phyloP scores from a whole-genome alignment of 2,329 filamentous ascomycete species.

The Claviceps arundinis region DNA sequence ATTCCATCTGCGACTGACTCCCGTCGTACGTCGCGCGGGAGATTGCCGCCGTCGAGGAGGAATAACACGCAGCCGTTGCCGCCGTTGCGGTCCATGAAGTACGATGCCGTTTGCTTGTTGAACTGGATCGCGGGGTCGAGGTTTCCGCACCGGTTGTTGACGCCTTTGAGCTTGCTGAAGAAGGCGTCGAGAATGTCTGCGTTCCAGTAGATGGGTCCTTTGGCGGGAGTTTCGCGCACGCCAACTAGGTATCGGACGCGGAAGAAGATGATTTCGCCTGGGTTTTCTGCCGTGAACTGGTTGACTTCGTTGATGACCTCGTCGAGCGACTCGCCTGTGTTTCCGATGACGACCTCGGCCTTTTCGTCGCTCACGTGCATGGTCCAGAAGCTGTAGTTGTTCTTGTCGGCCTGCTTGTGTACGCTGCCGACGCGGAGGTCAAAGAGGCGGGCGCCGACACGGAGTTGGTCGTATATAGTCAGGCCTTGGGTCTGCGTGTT shows the following conservation, averaged over 20 bases:
- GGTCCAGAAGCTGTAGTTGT: conserved; percentile 22
- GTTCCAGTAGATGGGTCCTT: conserved; percentile 19
- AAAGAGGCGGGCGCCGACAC: conserved; percentile 32
- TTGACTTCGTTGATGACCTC: conserved; percentile 31
- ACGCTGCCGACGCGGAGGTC: conserved; percentile 29
- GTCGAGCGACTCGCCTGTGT: conserved; percentile 29
- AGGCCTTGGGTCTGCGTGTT: conserved; percentile 34
- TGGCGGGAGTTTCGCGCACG: conserved; percentile 21
- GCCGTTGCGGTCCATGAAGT: conserved; percentile 19
- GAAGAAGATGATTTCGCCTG: conserved; percentile 31
- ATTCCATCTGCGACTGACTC: conserved; percentile 17
- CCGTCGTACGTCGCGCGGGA: conserved; percentile 10
- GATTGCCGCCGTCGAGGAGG: conserved; percentile 13
- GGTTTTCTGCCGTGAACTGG: conserved; percentile 28
- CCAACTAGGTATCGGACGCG: conserved; percentile 29
- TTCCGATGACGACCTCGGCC: conserved; percentile 25
- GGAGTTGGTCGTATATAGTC: conserved; percentile 30
- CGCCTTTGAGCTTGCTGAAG: conserved; percentile 25
- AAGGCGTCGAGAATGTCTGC: conserved; percentile 27
- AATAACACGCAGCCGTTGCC: conserved; percentile 22
- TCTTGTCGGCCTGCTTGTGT: conserved; percentile 8
- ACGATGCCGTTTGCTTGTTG: conserved; percentile 13
- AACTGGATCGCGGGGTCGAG: conserved; percentile 12
- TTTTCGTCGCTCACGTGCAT: conserved; percentile 26
- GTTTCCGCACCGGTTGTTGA: conserved; percentile 27